Evolutionary conservation across 2,329 filamentous ascomycete species (phyloP), one percentile per base, ranked within the genome.

Genomic region (Diplodia seriata): DNA sequence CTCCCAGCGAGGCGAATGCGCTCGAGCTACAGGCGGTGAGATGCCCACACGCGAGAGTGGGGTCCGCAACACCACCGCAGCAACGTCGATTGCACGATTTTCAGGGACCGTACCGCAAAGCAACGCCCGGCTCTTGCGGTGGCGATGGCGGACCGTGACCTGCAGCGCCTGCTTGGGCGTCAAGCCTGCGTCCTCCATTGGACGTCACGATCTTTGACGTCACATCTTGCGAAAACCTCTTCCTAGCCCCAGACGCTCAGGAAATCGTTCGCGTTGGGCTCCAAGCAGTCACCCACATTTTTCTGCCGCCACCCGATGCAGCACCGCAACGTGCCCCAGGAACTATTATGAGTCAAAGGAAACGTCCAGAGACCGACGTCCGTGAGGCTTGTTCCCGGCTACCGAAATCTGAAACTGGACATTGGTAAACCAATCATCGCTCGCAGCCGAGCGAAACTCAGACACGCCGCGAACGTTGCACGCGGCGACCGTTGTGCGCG

Each of bases 171-270:
- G 43, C 29, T 38, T 51, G 59, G 59, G 59, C 59, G 59, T 51
- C 29, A 63, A 63, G 36, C 29, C 43, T 51, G 29, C 59, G 18
- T n/a, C 47, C 59, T 36, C 59, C n/a, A 63, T 63, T 63, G 59
- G 59, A 63, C 31, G 36, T 51, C 43, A 40, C 59, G 59, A 63
- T 63, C 18, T 51, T 63, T 63, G 59, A 63, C 59, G 59, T 63
- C 59, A 63, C 47, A 31, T 18, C 29, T 31, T 18, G 57, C 6
- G 43, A 40, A 51, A 38, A 15, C 43, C 59, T 63, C 59, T 63
- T 26, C 47, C 36, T 18, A 11, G 36, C 47, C 23, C 59, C 31
- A 11, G 6, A 33, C 14, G 18, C 59, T 63, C 59, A 51, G 59
- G 43, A 51, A 31, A 63, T 51, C 59, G 18, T 26, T 38, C 47